Evolutionary conservation across 306 rosid species (phyloP), one percentile per base, ranked within the genome.

Genomic region (Biancaea sappan): DNA sequence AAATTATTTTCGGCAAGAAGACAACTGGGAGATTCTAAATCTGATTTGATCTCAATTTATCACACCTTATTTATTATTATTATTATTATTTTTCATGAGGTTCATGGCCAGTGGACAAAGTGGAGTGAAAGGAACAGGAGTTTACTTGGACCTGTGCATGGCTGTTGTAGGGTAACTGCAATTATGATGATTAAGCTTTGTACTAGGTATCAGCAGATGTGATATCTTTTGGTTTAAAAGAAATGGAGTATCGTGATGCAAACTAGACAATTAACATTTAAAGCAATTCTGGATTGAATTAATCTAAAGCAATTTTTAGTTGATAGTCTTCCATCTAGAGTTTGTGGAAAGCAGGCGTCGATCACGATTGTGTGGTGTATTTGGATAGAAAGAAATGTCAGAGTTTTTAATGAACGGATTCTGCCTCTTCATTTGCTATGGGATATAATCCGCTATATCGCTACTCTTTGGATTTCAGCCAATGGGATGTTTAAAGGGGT

Each of bases 271-370:
- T 3, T 64, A 63, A 25, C 46, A 18, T 67, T 64, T 76, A 7
- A 65, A 65, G 70, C 19, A 53, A 71, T 48, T 48, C 4, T 19
- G 41, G 57, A 38, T 73, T 69, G 40, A 66, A 51, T 40, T 75
- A 51, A 63, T 69, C 47, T 69, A 37, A 40, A 57, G 21, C 29
- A 13, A 51, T 24, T 18, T 64, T 57, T 46, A 8, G 72, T 69
- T 74, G 61, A 64, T 69, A 24, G 44, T 5, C 69, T 38, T 76
- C 24, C 69, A 16, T 74, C 60, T 60, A 38, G n/a, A n/a, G n/a
- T n/a, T n/a, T n/a, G n/a, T n/a, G n/a, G n/a, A n/a, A n/a, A n/a
- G n/a, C n/a, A n/a, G n/a, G n/a, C n/a, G n/a, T n/a, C n/a, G n/a
- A n/a, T n/a, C n/a, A n/a, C n/a, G n/a, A n/a, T n/a, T n/a, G n/a